These are phyloP conservation scores for Chrysanthemum makinoi DNA, from an alignment of 129 eudicot genomes.

Conservation along the genomic window DNA sequence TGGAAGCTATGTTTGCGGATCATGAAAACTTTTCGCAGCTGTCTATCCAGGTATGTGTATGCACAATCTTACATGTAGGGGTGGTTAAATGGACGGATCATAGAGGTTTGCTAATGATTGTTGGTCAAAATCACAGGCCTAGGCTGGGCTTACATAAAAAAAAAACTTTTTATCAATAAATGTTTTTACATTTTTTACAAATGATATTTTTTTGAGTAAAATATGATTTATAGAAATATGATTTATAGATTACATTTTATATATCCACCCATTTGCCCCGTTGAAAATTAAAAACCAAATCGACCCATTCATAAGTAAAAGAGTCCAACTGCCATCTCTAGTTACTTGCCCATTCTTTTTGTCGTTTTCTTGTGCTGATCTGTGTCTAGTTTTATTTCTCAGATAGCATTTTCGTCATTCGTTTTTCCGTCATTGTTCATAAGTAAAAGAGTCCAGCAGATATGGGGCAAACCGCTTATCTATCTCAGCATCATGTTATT, in stretches of 20 bases:
- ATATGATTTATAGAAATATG: neutral
- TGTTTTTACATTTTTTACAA: too few species aligned
- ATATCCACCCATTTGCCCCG: neutral
- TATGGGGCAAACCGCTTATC: constrained; percentile 99
- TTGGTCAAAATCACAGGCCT: too few species aligned
- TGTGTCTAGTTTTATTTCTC: constrained; percentile 16
- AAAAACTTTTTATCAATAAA: too few species aligned
- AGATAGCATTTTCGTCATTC: constrained; percentile 84
- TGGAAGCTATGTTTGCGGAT: too few species aligned
- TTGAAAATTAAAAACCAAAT: neutral
- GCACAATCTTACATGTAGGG: too few species aligned
- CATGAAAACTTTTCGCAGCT: too few species aligned
- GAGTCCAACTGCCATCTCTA: neutral
- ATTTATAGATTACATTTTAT: neutral
- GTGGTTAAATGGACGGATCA: too few species aligned
- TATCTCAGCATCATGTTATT: constrained; percentile 73
- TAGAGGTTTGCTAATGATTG: too few species aligned
- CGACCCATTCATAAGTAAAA: neutral
- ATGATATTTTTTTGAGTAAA: neutral
- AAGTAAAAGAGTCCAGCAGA: constrained; percentile 38
- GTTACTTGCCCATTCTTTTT: neutral
- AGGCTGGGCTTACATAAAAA: too few species aligned
- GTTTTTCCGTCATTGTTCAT: constrained; percentile 88
- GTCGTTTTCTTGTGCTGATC: neutral
- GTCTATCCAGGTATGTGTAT: too few species aligned